Base-by-base conservation (phyloP, 495 filamentous ascomycete genomes). In the Penicillium simplicissimum region DNA sequence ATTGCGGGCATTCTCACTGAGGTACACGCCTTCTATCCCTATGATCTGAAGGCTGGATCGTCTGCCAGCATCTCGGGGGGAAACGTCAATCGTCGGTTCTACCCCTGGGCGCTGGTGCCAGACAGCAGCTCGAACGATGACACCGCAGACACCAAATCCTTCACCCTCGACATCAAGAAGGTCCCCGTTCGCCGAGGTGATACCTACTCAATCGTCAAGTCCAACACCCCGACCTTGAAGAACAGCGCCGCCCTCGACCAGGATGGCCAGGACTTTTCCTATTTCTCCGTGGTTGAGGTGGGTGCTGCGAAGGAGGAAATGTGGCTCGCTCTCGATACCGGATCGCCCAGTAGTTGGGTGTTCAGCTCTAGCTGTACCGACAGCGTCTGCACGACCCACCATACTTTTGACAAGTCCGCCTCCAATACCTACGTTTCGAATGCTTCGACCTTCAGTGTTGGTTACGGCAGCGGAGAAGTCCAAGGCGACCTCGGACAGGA, bases 261-360 rank as follows among this genome's bases (percentile, higher is more conserved):
- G 71, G 88, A 91, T 74, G 90, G 89, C 3, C 82, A 81, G 31
- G 91, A 95, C 73, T 88, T 82, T 59, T 88, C 88, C 8, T 96
- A 96, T 78, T 92, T 96, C 66, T 71, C 86, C 21, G 71, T 83
- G 36, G 83, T 89, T n/a, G 68, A 77, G 42, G 79, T 95, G 49
- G 92, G 92, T 42, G 86, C 89, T 0, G 70, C 82, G 33, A 74
- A 80, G 38, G 84, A 88, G 62, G 73, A 82, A 8, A 78, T 93
- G 69, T 87, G 86, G 73, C 84, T 96, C 81, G 81, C 92, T 40
- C 67, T 96, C 34, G 92, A 96, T 70, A 91, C 90, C 15, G 91
- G 91, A 23, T 88, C 90, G 9, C 83, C 85, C 21, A 88, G 87
- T 66, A 90, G 86, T 10, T 96, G 91, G 91, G 82, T 95, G 28